A percentile compares a stretch with the other conserved stretches of the same genome.
Evolutionary conservation across 1,284 basidiomycete species (phyloP).

Genomic region (Heterobasidion irregulare): DNA sequence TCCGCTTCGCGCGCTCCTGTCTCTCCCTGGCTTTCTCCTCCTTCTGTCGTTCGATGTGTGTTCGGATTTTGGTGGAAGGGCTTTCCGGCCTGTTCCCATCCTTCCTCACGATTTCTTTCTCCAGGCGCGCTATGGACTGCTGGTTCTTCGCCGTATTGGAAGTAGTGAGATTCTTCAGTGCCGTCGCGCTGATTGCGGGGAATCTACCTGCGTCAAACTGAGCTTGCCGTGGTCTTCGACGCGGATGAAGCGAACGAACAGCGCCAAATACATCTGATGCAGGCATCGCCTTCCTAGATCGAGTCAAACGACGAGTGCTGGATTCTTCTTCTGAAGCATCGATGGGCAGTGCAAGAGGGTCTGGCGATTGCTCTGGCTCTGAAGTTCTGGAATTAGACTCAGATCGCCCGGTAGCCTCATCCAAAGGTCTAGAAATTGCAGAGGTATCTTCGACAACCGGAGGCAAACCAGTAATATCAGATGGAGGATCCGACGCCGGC

Average conservation of each 20-base stretch:
- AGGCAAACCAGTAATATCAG: not conserved
- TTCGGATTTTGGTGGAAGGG: slow-evolving; percentile 68
- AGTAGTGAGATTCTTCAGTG: slow-evolving; percentile 59
- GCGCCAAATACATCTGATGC: slow-evolving; percentile 30
- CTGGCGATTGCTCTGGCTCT: not conserved
- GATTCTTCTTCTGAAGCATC: not conserved
- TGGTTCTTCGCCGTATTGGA: slow-evolving; percentile 68
- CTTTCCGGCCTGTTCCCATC: slow-evolving; percentile 71
- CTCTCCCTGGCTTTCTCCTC: slow-evolving; percentile 57
- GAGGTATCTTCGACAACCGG: not conserved
- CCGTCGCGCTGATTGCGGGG: slow-evolving; percentile 54
- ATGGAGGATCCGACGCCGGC: not conserved
- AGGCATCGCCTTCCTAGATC: slow-evolving; percentile 38
- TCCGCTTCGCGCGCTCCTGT: slow-evolving; percentile 56
- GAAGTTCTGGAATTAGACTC: not conserved
- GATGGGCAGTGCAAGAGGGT: not conserved
- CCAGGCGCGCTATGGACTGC: slow-evolving; percentile 46
- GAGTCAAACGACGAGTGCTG: slow-evolving; percentile 37
- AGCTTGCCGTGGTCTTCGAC: slow-evolving; percentile 25
- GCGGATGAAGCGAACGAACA: slow-evolving; percentile 26
- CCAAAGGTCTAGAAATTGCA: not conserved
- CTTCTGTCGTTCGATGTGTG: slow-evolving; percentile 60
- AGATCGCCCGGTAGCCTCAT: not conserved
- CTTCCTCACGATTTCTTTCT: slow-evolving; percentile 62
- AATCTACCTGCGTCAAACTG: slow-evolving; percentile 38